Percentiles rank a stretch among this genome's conserved stretches.
These are phyloP conservation scores for Penicillium atrosanguineum DNA, from an alignment of 495 filamentous ascomycete genomes.

Conservation along the genomic window DNA sequence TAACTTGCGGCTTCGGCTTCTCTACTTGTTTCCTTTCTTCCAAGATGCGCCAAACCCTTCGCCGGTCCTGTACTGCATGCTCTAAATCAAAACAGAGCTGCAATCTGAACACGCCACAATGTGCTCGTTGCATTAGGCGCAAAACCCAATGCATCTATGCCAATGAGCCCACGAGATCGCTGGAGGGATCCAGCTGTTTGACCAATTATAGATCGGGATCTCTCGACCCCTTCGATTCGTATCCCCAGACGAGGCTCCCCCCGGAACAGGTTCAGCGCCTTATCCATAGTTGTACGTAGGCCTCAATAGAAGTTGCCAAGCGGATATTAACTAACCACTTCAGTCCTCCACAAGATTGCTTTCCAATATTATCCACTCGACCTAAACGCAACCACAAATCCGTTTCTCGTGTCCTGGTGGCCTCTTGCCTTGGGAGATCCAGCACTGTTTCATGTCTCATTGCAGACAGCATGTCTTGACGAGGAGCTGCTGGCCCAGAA, in stretches of 20 bases:
- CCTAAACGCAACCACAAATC: slow-evolving; percentile 44
- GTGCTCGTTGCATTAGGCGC: slow-evolving; percentile 49
- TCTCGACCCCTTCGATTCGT: slow-evolving; percentile 52
- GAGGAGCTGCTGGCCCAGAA: slow-evolving; percentile 48
- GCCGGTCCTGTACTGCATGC: slow-evolving; percentile 49
- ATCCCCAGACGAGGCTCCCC: slow-evolving; percentile 47
- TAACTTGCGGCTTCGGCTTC: neutral
- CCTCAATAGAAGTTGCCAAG: neutral
- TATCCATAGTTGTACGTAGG: slow-evolving; percentile 46
- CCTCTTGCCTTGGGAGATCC: slow-evolving; percentile 49
- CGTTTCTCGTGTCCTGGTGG: slow-evolving; percentile 55
- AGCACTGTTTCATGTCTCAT: slow-evolving; percentile 51
- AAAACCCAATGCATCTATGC: slow-evolving; percentile 44
- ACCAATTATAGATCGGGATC: slow-evolving; percentile 22
- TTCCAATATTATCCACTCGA: slow-evolving; percentile 56
- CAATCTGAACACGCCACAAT: slow-evolving; percentile 45
- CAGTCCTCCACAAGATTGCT: slow-evolving; percentile 51
- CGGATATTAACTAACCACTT: slow-evolving; percentile 12
- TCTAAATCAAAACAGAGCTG: slow-evolving; percentile 49
- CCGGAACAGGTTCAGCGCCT: slow-evolving; percentile 44
- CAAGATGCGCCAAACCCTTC: slow-evolving; percentile 46
- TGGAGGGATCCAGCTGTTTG: slow-evolving; percentile 6
- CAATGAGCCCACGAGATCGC: slow-evolving; percentile 28
- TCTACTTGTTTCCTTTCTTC: neutral
- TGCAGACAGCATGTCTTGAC: slow-evolving; percentile 53